Conservation (phyloP, 2,329 filamentous ascomycete species). For the Stromatinia cepivora region DNA sequence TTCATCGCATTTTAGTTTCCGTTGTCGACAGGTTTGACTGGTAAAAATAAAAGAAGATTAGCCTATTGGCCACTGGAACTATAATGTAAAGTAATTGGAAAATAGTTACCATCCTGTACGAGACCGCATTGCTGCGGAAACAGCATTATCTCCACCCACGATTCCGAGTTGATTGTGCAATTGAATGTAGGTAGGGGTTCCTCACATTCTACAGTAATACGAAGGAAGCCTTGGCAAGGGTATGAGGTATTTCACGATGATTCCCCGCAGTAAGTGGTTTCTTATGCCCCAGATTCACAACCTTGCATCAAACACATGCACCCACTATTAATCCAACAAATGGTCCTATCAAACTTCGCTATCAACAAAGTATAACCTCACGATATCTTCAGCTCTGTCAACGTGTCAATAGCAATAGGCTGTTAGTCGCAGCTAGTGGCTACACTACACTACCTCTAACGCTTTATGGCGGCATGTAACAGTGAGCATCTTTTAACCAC, state of each 20-base stretch:
- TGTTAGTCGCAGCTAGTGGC: background rate
- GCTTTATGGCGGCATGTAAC: no score
- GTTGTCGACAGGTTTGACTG: constrained; percentile 57
- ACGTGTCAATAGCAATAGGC: no score
- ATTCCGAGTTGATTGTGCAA: background rate
- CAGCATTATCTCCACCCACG: constrained; percentile 18
- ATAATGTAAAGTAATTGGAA: background rate
- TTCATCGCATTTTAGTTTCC: constrained; percentile 67
- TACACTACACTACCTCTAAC: background rate
- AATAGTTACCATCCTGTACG: constrained; percentile 42
- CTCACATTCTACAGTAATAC: constrained; percentile 1
- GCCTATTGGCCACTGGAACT: constrained; percentile 1
- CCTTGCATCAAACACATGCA: no score
- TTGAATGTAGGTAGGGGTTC: background rate
- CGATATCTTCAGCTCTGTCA: no score
- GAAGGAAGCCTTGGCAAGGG: constrained; percentile 2
- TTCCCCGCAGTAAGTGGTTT: constrained; percentile 8
- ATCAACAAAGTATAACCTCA: background rate
- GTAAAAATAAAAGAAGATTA: constrained; percentile 19
- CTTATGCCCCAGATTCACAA: no score
- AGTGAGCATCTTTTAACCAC: no score
- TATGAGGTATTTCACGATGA: background rate
- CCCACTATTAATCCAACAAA: no score
- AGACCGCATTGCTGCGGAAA: constrained; percentile 40
- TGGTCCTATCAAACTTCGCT: background rate